Percentiles rank a stretch among this genome's conserved stretches.
Conservation (phyloP, 1,139 yeast genomes). For the Chernovozyma aurita region DNA sequence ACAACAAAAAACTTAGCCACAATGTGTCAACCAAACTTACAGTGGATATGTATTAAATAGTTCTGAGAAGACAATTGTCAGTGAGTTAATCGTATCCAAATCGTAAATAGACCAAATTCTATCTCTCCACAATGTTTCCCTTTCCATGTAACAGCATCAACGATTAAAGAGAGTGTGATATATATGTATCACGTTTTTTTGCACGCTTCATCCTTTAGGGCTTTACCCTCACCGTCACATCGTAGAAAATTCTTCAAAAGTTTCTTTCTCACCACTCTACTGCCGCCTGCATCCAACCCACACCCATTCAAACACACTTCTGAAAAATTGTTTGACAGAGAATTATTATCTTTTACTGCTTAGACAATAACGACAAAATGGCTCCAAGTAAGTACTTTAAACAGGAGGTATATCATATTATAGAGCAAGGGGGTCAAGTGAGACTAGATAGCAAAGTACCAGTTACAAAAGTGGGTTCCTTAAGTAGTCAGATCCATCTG, state of each 20-base stretch:
- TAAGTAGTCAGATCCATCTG: no score
- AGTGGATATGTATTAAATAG: no score
- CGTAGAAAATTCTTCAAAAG: slow-evolving; percentile 8
- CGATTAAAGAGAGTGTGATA: no score
- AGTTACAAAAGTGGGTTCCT: no score
- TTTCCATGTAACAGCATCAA: no score
- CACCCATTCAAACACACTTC: not conserved
- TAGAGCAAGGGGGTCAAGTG: slow-evolving; percentile 5
- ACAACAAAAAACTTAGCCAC: no score
- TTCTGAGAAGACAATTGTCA: no score
- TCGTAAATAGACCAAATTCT: no score
- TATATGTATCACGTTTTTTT: not conserved
- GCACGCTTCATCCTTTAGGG: slow-evolving; percentile 1
- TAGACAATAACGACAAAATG: slow-evolving; percentile 17
- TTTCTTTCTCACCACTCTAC: slow-evolving; percentile 3
- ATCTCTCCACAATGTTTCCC: no score
- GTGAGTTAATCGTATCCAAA: no score
- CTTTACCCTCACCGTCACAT: slow-evolving; percentile 6
- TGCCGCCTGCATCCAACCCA: slow-evolving; percentile 2
- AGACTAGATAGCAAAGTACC: no score
- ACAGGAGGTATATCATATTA: not conserved
- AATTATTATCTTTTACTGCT: slow-evolving; percentile 3
- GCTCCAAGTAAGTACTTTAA: slow-evolving; percentile 21
- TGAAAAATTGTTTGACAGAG: slow-evolving; percentile 6
- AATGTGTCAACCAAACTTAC: no score